phyloP scores from a whole-genome alignment of 192 early-diverging fungal species.

The Allomyces arbusculus region DNA sequence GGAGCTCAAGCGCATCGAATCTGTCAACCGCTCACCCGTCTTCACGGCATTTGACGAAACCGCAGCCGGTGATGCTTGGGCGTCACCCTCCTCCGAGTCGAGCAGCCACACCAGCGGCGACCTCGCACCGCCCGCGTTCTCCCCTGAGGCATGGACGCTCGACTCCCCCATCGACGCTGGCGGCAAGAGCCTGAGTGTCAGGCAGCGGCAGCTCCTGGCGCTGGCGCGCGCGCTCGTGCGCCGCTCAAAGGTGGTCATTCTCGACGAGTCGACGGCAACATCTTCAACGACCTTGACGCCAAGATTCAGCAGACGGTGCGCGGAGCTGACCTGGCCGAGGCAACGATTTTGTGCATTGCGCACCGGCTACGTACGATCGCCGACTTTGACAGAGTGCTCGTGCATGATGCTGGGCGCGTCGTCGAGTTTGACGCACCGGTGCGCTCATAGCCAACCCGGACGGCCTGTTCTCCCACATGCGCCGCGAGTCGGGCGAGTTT shows the following conservation, averaged over 20 bases:
- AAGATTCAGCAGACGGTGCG: slow-evolving; percentile 76
- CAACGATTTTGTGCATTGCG: slow-evolving; percentile 70
- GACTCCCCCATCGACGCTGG: slow-evolving; percentile 47
- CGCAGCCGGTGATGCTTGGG: slow-evolving; percentile 6
- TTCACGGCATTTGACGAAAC: slow-evolving; percentile 43
- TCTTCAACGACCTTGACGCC: slow-evolving; percentile 68
- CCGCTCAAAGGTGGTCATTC: slow-evolving; percentile 40
- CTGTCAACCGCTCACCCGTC: slow-evolving; percentile 46
- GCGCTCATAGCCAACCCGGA: slow-evolving; percentile 35
- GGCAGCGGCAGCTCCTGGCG: slow-evolving; percentile 59
- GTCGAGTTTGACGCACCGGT: slow-evolving; percentile 66
- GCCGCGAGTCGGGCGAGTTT: slow-evolving; percentile 58
- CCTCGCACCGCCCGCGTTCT: no score
- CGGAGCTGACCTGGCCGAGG: slow-evolving; percentile 34
- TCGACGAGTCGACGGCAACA: slow-evolving; percentile 78
- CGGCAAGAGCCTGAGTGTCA: slow-evolving; percentile 56
- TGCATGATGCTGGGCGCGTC: slow-evolving; percentile 53
- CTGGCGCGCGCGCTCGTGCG: slow-evolving; percentile 60
- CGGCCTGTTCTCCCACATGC: slow-evolving; percentile 56
- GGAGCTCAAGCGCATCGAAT: slow-evolving; percentile 58
- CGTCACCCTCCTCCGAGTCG: no score
- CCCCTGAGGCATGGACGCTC: slow-evolving; percentile 32
- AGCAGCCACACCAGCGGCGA: no score
- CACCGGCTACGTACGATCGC: slow-evolving; percentile 69
- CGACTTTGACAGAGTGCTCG: slow-evolving; percentile 68